These are phyloP conservation scores for Cladochytrium tenue DNA, from an alignment of 371 early-diverging fungal species.

Conservation along the genomic window DNA sequence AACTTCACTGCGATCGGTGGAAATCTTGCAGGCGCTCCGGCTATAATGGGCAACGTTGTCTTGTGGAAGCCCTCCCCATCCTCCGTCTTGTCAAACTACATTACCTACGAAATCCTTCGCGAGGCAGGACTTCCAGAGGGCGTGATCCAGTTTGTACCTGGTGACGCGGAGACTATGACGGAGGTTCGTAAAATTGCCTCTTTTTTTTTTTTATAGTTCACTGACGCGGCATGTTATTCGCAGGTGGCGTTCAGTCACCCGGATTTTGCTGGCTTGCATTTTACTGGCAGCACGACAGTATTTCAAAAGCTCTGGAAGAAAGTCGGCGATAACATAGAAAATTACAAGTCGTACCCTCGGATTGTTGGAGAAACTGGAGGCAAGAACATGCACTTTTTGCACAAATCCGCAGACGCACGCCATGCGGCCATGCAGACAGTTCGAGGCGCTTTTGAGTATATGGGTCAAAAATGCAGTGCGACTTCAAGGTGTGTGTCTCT, in stretches of 20 bases:
- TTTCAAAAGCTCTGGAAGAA: slow-evolving; percentile 92
- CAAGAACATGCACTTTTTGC: slow-evolving; percentile 96
- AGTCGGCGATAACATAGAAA: slow-evolving; percentile 87
- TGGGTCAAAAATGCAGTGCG: slow-evolving; percentile 97
- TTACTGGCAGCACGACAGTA: slow-evolving; percentile 92
- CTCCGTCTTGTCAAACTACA: slow-evolving; percentile 88
- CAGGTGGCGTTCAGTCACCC: slow-evolving; percentile 74
- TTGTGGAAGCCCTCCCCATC: slow-evolving; percentile 95
- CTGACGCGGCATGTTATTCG: background rate
- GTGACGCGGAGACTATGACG: slow-evolving; percentile 79
- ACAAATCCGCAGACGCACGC: slow-evolving; percentile 65
- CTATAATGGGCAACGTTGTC: slow-evolving; percentile 93
- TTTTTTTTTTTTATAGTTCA: no score
- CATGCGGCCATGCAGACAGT: slow-evolving; percentile 75
- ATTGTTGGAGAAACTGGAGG: slow-evolving; percentile 98
- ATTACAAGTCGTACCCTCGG: slow-evolving; percentile 90
- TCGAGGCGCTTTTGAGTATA: slow-evolving; percentile 93
- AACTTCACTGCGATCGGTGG: slow-evolving; percentile 99
- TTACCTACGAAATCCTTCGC: slow-evolving; percentile 82
- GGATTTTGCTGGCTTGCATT: slow-evolving; percentile 94
- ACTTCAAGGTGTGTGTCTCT: slow-evolving; percentile 76
- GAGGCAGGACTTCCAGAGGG: slow-evolving; percentile 97
- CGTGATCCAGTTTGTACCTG: slow-evolving; percentile 96
- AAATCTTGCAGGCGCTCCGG: slow-evolving; percentile 91
- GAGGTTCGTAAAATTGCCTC: slow-evolving; percentile 33